phyloP scores from a whole-genome alignment of 164 flowering plant genomes.

The Saururus chinensis region DNA sequence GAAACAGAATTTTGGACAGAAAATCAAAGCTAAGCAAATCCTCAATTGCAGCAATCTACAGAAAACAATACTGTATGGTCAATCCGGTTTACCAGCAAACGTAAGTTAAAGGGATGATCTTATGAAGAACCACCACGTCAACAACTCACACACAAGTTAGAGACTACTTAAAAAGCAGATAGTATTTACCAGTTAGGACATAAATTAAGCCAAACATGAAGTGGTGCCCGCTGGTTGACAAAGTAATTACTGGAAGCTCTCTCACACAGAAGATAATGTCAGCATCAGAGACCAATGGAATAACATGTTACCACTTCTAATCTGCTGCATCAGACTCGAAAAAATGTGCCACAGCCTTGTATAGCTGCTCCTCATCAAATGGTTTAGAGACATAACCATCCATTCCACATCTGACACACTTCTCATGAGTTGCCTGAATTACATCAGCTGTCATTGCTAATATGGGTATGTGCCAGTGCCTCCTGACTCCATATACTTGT shows the following conservation, averaged over 20 bases:
- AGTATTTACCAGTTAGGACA: neutral
- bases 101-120: neutral
- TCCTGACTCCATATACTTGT: conserved; percentile 22
- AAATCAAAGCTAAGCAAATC: neutral
- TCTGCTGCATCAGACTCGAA: conserved; percentile 34
- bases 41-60: neutral
- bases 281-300: neutral
- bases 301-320: neutral
- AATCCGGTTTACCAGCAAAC: no score
- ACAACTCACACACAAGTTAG: neutral
- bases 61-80: neutral
- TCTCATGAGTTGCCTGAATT: conserved; percentile 60
- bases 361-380: conserved; percentile 74
- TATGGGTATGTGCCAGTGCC: conserved; percentile 71
- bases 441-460: conserved; percentile 98
- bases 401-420: conserved; percentile 74
- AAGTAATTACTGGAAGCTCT: neutral
- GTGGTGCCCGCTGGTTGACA: neutral
- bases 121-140: neutral
- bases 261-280: neutral
- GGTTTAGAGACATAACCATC: conserved; percentile 90
- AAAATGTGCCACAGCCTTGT: conserved; percentile 56
- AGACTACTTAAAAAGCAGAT: neutral
- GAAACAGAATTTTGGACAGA: neutral
- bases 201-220: neutral